phyloP scores from a whole-genome alignment of 2,329 filamentous ascomycete genomes.

The Sarocladiaceae sp. region DNA sequence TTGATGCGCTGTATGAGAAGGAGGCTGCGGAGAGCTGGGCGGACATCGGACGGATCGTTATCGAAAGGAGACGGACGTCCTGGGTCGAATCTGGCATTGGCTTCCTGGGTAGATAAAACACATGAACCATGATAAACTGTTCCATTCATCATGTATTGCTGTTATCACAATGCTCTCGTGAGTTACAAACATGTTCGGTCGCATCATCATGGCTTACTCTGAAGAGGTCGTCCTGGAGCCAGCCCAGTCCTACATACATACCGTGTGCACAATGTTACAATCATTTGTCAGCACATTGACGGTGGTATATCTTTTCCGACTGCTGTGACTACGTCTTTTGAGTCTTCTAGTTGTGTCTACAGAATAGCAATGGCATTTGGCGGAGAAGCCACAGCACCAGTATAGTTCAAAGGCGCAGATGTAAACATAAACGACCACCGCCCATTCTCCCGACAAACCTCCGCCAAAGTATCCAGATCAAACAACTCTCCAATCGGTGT shows the following conservation, averaged over 20 bases:
- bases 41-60: neutral
- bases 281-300: too few relatives aligned
- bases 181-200: too few relatives aligned
- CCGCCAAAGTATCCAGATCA: conserved; percentile 21
- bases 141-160: too few relatives aligned
- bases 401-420: conserved; percentile 15
- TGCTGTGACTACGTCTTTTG: too few relatives aligned
- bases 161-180: too few relatives aligned
- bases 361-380: conserved; percentile 18
- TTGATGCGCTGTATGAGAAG: neutral
- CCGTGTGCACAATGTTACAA: too few relatives aligned
- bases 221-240: too few relatives aligned
- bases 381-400: conserved; percentile 15
- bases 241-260: too few relatives aligned
- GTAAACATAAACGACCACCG: conserved; percentile 19
- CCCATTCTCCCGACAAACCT: conserved; percentile 12
- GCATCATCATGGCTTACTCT: too few relatives aligned
- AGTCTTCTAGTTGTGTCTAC: conserved; percentile 1
- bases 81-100: conserved; percentile 12
- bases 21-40: neutral
- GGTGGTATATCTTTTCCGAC: too few relatives aligned
- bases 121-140: too few relatives aligned
- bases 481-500: conserved; percentile 24
- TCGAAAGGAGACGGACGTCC: neutral
- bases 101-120: conserved; percentile 9